A percentile compares a stretch with the other conserved stretches of the same genome.
Evolutionary conservation across 2,329 filamentous ascomycete genomes (phyloP).

Genomic region (Teratosphaeria pseudoeucalypti): DNA sequence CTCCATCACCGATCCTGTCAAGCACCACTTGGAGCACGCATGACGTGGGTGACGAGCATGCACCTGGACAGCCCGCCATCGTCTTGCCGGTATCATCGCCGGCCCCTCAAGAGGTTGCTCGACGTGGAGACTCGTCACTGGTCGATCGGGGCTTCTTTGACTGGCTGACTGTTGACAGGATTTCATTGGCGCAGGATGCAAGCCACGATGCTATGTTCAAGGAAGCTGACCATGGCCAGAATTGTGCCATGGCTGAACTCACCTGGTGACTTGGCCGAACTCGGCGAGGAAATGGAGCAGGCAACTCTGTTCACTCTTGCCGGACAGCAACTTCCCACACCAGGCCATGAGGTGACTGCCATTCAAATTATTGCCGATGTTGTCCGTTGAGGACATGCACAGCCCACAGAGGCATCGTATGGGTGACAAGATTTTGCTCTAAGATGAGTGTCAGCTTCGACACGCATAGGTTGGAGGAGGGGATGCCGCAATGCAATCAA

Average conservation of each 20-base stretch:
- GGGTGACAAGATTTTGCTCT: neutral
- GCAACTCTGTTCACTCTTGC: neutral
- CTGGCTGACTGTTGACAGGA: neutral
- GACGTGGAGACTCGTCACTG: neutral
- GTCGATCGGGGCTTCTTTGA: neutral
- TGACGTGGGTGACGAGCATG: neutral
- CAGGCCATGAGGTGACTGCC: neutral
- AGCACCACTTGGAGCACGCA: neutral
- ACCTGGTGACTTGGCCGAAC: neutral
- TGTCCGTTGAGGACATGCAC: neutral
- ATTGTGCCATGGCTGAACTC: neutral
- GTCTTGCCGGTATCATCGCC: neutral
- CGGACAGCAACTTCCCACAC: neutral
- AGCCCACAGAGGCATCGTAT: neutral
- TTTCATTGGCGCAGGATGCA: neutral
- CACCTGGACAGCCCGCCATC: neutral
- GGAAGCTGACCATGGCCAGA: neutral
- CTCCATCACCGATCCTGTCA: too few species aligned
- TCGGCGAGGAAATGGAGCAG: neutral
- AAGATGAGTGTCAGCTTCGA: neutral
- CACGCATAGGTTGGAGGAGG: neutral
- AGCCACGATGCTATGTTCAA: neutral
- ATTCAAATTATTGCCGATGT: neutral
- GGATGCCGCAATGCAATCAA: neutral
- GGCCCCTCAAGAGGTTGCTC: neutral